A percentile compares a stretch with the other conserved stretches of the same genome.
phyloP scores from a whole-genome alignment of 352 stramenopile species.

The Phytopythium vexans region DNA sequence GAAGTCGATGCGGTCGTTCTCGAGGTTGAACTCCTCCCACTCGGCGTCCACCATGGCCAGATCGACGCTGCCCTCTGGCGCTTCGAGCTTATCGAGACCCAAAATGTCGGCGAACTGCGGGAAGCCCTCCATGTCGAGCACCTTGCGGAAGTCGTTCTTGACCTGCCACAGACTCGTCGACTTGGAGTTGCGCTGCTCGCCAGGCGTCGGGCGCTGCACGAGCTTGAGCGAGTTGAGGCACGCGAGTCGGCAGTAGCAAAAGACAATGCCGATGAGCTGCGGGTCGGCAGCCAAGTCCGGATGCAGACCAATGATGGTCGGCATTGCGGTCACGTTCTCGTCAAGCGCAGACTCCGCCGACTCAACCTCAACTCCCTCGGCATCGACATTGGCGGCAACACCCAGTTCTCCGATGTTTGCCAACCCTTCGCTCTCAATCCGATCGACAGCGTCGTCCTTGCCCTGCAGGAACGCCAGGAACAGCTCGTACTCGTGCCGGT shows the following conservation, averaged over 20 bases:
- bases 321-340: conserved; percentile 13
- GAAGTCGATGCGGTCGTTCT: conserved; percentile 87
- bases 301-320: conserved; percentile 75
- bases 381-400: neutral
- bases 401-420: conserved; percentile 7
- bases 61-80: conserved; percentile 8
- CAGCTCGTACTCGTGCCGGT: conserved; percentile 61
- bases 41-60: conserved; percentile 55
- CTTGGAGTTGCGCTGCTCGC: conserved; percentile 52
- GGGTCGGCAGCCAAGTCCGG: conserved; percentile 72
- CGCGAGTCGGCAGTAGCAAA: conserved; percentile 78
- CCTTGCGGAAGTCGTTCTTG: conserved; percentile 77
- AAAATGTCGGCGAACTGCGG: conserved; percentile 73
- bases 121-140: conserved; percentile 76
- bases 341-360: conserved; percentile 28
- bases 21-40: conserved; percentile 83
- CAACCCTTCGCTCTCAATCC: conserved; percentile 44
- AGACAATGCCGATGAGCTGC: conserved; percentile 74
- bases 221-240: conserved; percentile 85
- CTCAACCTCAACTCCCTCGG: neutral
- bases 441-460: conserved; percentile 64
- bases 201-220: conserved; percentile 45
- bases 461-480: conserved; percentile 76
- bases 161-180: conserved; percentile 73
- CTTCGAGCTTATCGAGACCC: conserved; percentile 43